These are phyloP conservation scores for Wallacemonas sp. DNA, from an alignment of 208 protist species.

Conservation along the genomic window DNA sequence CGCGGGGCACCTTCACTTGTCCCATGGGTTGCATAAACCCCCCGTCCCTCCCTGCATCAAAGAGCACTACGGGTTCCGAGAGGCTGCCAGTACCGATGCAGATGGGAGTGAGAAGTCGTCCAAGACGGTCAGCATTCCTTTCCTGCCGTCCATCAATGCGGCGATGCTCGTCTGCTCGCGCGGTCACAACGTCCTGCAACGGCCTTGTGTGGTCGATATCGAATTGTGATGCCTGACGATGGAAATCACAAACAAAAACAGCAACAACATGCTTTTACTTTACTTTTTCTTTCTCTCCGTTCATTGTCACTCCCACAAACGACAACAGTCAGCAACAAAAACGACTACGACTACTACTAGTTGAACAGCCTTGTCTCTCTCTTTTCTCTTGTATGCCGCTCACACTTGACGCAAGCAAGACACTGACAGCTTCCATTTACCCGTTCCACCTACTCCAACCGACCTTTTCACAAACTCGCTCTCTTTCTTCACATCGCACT, in stretches of 20 bases:
- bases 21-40: conserved; percentile 48
- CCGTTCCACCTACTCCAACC: no score
- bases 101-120: neutral
- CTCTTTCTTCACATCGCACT: no score
- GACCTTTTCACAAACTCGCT: no score
- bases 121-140: conserved; percentile 18
- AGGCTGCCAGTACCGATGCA: no score
- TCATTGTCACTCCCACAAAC: no score
- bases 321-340: no score
- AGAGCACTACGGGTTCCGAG: conserved; percentile 13
- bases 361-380: no score
- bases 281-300: neutral
- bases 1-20: conserved; percentile 55
- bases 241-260: neutral
- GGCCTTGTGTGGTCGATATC: conserved; percentile 52
- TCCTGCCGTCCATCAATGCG: conserved; percentile 54
- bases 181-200: conserved; percentile 17
- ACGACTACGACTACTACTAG: neutral
- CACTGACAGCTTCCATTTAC: no score
- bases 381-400: no score
- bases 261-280: neutral
- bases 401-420: no score
- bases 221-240: conserved; percentile 22
- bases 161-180: conserved; percentile 35
- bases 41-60: conserved; percentile 21